A percentile compares a stretch with the other conserved stretches of the same genome.
Conservation (phyloP, 2,329 filamentous ascomycete genomes). For the Plenodomus biglobosus region DNA sequence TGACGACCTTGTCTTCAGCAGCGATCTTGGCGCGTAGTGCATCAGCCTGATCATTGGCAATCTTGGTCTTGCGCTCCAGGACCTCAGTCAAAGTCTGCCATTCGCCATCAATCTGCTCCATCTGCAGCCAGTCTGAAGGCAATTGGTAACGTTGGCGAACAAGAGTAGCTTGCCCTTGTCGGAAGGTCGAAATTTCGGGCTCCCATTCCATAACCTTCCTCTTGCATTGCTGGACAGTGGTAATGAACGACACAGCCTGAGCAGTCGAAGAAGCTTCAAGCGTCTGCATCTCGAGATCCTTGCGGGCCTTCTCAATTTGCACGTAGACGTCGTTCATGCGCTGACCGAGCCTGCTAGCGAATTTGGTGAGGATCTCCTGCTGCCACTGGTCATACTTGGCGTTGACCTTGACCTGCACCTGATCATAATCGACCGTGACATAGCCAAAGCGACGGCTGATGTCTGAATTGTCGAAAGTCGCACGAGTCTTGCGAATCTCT, state of each 20-base stretch:
- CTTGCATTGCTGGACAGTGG: constrained; percentile 94
- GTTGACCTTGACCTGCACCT: constrained; percentile 98
- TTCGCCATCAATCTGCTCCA: constrained; percentile 94
- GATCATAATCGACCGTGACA: constrained; percentile 94
- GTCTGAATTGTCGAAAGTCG: constrained; percentile 96
- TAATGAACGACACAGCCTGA: constrained; percentile 97
- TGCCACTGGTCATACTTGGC: constrained; percentile 99
- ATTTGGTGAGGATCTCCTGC: constrained; percentile 92
- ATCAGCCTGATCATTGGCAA: constrained; percentile 95
- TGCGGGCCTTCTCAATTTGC: constrained; percentile 86
- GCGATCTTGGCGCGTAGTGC: constrained; percentile 91
- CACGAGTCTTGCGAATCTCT: constrained; percentile 91
- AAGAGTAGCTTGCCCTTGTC: constrained; percentile 90
- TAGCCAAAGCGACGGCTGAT: constrained; percentile 91
- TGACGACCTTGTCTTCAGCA: constrained; percentile 89
- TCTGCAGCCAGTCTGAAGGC: constrained; percentile 88
- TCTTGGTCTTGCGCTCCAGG: constrained; percentile 86
- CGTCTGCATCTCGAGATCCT: constrained; percentile 87
- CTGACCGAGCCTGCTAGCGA: constrained; percentile 82
- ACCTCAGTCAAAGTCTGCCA: constrained; percentile 95
- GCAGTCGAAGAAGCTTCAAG: constrained; percentile 94
- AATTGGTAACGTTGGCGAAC: constrained; percentile 92
- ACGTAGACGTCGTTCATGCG: constrained; percentile 91
- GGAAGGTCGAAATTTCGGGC: constrained; percentile 92
- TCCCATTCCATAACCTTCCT: constrained; percentile 92